Percentiles rank a stretch among this genome's conserved stretches.
Conservation (phyloP, 1,284 basidiomycete genomes). For the Cutaneotrichosporon curvatum region DNA sequence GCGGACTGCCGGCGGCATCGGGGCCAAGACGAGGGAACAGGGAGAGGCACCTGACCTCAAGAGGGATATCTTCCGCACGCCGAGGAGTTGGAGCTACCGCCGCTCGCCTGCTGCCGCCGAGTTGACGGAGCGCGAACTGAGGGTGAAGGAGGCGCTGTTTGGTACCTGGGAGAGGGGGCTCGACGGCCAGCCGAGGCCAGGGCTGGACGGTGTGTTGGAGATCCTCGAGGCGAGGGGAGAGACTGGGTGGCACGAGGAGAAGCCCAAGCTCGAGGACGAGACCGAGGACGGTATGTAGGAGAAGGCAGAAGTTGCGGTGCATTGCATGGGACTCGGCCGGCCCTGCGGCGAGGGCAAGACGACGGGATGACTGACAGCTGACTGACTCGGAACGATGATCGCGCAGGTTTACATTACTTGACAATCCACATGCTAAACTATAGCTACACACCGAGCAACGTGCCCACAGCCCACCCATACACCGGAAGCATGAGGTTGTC, state of each 20-base stretch:
- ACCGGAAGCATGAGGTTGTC: slow-evolving; percentile 86
- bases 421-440: too few species aligned
- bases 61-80: slow-evolving; percentile 8
- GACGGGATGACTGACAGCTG: too few species aligned
- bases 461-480: slow-evolving; percentile 64
- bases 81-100: slow-evolving; percentile 2
- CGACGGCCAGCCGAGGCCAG: slow-evolving; percentile 20
- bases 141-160: slow-evolving; percentile 37
- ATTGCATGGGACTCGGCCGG: too few species aligned
- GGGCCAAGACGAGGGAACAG: neutral
- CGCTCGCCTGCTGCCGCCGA: neutral
- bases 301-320: neutral
- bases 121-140: slow-evolving; percentile 30
- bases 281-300: neutral
- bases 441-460: slow-evolving; percentile 31
- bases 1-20: slow-evolving; percentile 6
- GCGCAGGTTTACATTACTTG: too few species aligned
- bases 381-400: too few species aligned
- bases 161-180: slow-evolving; percentile 35
- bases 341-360: too few species aligned
- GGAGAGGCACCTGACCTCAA: neutral
- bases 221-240: slow-evolving; percentile 27
- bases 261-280: slow-evolving; percentile 12
- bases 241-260: slow-evolving; percentile 21
- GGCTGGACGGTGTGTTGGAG: slow-evolving; percentile 36